A percentile compares a stretch with the other conserved stretches of the same genome.
These are phyloP conservation scores for Emydomyces testavorans DNA, from an alignment of 2,329 filamentous ascomycete genomes.

Conservation along the genomic window DNA sequence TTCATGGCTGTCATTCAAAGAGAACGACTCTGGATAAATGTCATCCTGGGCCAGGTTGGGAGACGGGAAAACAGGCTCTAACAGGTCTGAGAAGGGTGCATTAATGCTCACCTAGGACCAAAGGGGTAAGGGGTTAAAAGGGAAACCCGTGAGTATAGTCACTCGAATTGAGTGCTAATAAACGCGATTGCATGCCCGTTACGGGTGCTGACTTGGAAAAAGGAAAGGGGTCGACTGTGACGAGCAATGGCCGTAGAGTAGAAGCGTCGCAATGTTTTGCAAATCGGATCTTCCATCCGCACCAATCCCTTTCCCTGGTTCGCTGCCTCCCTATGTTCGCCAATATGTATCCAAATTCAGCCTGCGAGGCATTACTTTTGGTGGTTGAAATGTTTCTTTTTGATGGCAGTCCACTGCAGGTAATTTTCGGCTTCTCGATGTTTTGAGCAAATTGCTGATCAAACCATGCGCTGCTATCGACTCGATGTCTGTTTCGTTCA, in stretches of 20 bases:
- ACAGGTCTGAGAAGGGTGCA: neutral
- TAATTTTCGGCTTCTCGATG: neutral
- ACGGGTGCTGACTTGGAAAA: constrained; percentile 7
- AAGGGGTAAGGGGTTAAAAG: neutral
- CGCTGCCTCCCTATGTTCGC: constrained; percentile 5
- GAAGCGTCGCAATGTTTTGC: constrained; percentile 9
- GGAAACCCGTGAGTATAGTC: neutral
- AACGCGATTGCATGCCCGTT: constrained; percentile 7
- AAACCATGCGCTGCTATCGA: neutral
- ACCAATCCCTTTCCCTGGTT: constrained; percentile 10
- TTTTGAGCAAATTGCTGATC: neutral
- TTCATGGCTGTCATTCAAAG: constrained; percentile 1
- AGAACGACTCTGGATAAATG: neutral
- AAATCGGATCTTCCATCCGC: constrained; percentile 11
- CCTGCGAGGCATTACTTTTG: neutral
- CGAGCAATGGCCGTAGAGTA: constrained; percentile 5
- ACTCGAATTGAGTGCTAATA: constrained; percentile 1
- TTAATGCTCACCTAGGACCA: neutral
- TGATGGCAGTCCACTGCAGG: neutral
- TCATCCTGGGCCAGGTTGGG: neutral
- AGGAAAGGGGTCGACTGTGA: constrained; percentile 4
- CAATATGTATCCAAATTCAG: constrained; percentile 8
- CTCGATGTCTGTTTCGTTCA: neutral
- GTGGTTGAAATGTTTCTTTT: constrained; percentile 6
- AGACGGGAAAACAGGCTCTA: neutral